These are phyloP conservation scores for Galium porrigens DNA, from an alignment of 305 asterid genomes.

Conservation along the genomic window DNA sequence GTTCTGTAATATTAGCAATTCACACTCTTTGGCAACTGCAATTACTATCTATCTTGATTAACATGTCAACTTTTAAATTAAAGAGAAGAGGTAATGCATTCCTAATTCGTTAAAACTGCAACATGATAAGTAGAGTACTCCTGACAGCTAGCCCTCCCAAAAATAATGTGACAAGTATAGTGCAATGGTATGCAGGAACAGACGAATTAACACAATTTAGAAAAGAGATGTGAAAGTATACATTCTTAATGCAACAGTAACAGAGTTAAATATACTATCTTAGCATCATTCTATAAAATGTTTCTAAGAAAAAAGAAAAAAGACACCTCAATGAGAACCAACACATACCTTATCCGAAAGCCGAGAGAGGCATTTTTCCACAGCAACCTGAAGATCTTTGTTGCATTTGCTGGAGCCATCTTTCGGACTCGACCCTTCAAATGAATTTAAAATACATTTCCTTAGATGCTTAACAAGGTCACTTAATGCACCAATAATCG, in stretches of 20 bases:
- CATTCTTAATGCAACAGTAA: not conserved
- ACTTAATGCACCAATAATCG: slow-evolving; percentile 29
- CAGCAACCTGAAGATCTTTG: slow-evolving; percentile 26
- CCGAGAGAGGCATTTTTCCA: slow-evolving; percentile 33
- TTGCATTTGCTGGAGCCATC: slow-evolving; percentile 20
- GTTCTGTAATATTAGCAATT: not conserved
- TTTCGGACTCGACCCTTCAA: slow-evolving; percentile 23
- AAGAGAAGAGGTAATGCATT: not conserved
- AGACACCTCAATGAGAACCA: not conserved
- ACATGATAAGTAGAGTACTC: not conserved
- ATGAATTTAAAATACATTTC: slow-evolving; percentile 25
- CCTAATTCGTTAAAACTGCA: not conserved
- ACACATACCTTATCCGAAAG: slow-evolving; percentile 31
- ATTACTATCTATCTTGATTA: no score
- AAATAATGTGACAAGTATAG: not conserved
- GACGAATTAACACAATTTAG: not conserved
- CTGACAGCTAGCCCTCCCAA: not conserved
- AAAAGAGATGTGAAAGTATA: not conserved
- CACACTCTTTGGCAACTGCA: not conserved
- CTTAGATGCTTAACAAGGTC: slow-evolving; percentile 35
- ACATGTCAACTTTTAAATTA: no score
- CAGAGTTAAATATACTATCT: not conserved
- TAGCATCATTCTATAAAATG: not conserved
- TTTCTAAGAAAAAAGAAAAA: not conserved
- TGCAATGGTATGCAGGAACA: not conserved